These are phyloP conservation scores for Crithidia acanthocephali DNA, from an alignment of 208 protist genomes.

Conservation along the genomic window DNA sequence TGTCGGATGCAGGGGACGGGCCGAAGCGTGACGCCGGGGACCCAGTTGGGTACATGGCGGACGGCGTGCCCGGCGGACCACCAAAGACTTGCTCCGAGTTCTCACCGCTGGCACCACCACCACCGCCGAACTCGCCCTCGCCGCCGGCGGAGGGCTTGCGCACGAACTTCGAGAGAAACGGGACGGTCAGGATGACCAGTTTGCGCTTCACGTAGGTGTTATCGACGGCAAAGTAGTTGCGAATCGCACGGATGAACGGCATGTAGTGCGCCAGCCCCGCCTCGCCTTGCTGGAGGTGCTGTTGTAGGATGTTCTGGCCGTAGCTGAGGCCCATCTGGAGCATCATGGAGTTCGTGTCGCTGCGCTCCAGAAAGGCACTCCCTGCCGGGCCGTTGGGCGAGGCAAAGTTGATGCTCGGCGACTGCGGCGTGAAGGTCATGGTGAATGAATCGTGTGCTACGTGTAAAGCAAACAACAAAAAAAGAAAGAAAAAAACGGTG, in stretches of 20 bases:
- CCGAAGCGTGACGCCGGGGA: background rate
- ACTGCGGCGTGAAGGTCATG: slow-evolving; percentile 22
- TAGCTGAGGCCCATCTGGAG: slow-evolving; percentile 81
- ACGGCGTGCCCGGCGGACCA: slow-evolving; percentile 11
- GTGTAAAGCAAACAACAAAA: too few relatives aligned
- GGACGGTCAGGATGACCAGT: slow-evolving; percentile 70
- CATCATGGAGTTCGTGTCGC: slow-evolving; percentile 51
- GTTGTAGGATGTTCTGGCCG: slow-evolving; percentile 70
- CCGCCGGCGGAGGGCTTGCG: slow-evolving; percentile 11
- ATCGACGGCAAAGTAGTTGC: slow-evolving; percentile 77
- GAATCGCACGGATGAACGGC: slow-evolving; percentile 56
- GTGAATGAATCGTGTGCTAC: too few relatives aligned
- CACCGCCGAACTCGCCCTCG: slow-evolving; percentile 24
- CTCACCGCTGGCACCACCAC: slow-evolving; percentile 14
- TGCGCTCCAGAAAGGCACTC: slow-evolving; percentile 18
- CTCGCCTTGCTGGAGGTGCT: slow-evolving; percentile 67
- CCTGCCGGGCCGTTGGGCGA: slow-evolving; percentile 9
- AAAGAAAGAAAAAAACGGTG: too few relatives aligned
- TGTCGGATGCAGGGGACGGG: slow-evolving; percentile 14
- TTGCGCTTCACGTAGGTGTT: slow-evolving; percentile 83
- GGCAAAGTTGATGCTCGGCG: slow-evolving; percentile 34
- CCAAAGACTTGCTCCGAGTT: slow-evolving; percentile 32
- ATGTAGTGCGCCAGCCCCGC: slow-evolving; percentile 58
- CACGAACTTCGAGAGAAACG: slow-evolving; percentile 54
- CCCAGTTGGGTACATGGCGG: slow-evolving; percentile 9